Conservation (phyloP, 768 basidiomycete species). For the Boletales sp. region DNA sequence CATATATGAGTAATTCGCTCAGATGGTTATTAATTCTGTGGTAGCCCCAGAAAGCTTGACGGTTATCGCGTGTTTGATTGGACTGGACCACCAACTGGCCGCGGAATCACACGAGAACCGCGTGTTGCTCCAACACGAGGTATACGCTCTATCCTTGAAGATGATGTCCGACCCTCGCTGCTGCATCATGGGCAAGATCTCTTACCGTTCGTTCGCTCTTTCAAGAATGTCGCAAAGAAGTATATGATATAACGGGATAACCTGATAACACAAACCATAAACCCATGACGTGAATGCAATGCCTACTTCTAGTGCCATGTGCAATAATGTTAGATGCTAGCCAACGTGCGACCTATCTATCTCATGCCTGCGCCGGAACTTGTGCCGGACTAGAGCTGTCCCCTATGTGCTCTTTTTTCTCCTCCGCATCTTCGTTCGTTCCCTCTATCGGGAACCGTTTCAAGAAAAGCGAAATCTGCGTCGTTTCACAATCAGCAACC, state of each 20-base stretch:
- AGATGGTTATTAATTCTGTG: slow-evolving; percentile 4
- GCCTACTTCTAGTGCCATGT: slow-evolving; percentile 7
- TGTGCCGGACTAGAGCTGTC: slow-evolving; percentile 6
- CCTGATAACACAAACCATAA: slow-evolving; percentile 1
- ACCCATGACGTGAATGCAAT: neutral
- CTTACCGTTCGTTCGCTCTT: neutral
- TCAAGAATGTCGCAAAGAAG: neutral
- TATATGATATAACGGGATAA: neutral
- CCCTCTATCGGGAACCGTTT: slow-evolving; percentile 25
- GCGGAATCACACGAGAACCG: slow-evolving; percentile 22
- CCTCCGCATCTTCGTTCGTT: slow-evolving; percentile 12
- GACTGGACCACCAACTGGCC: slow-evolving; percentile 5
- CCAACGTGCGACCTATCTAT: slow-evolving; percentile 1
- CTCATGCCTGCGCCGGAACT: slow-evolving; percentile 16
- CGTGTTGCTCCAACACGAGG: slow-evolving; percentile 10
- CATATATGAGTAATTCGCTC: slow-evolving; percentile 9
- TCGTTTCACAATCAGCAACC: slow-evolving; percentile 7
- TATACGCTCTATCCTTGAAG: slow-evolving; percentile 2
- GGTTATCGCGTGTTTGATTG: slow-evolving; percentile 11
- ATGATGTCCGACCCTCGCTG: slow-evolving; percentile 9
- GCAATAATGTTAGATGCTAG: slow-evolving; percentile 13
- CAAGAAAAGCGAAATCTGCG: slow-evolving; percentile 29
- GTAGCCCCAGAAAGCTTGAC: slow-evolving; percentile 13
- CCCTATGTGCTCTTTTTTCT: slow-evolving; percentile 13
- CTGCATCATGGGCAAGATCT: neutral